Percentiles rank a stretch among this genome's conserved stretches.
Evolutionary conservation across 106 monocot genomes (phyloP).

Genomic region (Ottelia alismoides): DNA sequence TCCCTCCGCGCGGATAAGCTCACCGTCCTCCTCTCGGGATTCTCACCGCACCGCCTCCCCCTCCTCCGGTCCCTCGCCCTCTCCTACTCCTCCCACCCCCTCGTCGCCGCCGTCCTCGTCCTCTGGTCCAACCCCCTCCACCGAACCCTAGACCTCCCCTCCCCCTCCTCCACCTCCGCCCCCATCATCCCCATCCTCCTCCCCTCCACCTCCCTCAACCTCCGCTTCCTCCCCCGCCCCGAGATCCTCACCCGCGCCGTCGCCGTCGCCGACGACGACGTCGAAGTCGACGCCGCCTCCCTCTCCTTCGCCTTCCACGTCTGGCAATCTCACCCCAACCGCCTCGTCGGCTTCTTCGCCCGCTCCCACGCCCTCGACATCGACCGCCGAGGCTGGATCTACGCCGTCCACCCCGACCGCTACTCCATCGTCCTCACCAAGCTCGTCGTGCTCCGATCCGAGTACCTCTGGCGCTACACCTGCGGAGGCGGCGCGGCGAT

Average conservation of each 20-base stretch:
- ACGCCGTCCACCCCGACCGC: conserved; percentile 38
- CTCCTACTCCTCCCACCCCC: conserved; percentile 50
- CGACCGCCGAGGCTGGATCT: conserved; percentile 42
- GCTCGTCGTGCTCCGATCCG: conserved; percentile 45
- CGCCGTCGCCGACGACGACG: conserved; percentile 66
- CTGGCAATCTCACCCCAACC: conserved; percentile 19
- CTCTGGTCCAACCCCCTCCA: conserved; percentile 81
- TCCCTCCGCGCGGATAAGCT: conserved; percentile 35
- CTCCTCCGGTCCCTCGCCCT: conserved; percentile 51
- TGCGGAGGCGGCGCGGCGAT: conserved; percentile 28
- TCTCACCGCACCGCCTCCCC: conserved; percentile 44
- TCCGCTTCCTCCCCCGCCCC: conserved; percentile 52
- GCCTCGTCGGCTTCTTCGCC: conserved; percentile 67
- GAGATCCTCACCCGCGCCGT: conserved; percentile 59
- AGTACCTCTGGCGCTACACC: conserved; percentile 46
- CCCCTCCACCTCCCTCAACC: conserved; percentile 47
- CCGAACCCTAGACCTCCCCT: too few species aligned
- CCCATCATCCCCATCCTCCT: conserved; percentile 27
- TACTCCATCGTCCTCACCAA: conserved; percentile 90
- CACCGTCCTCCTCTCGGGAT: conserved; percentile 70
- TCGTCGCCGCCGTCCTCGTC: conserved; percentile 52
- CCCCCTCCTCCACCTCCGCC: conserved; percentile 14
- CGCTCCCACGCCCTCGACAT: conserved; percentile 75
- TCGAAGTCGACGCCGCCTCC: conserved; percentile 29
- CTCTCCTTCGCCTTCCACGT: conserved; percentile 38